phyloP scores from a whole-genome alignment of 306 rosid species.

The Pueraria montana region DNA sequence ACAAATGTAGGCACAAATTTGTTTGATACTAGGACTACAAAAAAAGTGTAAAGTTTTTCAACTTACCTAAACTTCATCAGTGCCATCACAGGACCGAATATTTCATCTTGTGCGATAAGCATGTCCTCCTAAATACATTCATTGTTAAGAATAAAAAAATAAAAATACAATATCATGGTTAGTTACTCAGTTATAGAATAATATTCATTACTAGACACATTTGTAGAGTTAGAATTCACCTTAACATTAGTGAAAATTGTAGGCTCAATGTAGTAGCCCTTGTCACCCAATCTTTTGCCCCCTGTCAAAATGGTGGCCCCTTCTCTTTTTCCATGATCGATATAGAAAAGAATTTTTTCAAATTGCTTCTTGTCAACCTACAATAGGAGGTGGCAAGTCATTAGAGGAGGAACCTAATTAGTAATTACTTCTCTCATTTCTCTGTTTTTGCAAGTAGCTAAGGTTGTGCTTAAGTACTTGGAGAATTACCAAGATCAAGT shows the following conservation, averaged over 20 bases:
- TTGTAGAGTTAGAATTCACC: constrained; percentile 56
- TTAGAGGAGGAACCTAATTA: background rate
- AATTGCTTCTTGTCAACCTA: constrained; percentile 83
- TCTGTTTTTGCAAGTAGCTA: background rate
- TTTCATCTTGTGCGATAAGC: constrained; percentile 74
- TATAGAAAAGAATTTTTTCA: constrained; percentile 72
- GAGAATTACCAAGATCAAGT: too few relatives aligned
- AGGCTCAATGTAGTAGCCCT: constrained; percentile 88
- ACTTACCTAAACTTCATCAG: constrained; percentile 85
- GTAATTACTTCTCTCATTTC: background rate
- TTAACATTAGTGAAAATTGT: constrained; percentile 82
- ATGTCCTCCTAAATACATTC: constrained; percentile 82
- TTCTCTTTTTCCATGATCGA: constrained; percentile 86
- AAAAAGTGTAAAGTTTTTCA: background rate
- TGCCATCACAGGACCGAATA: constrained; percentile 85
- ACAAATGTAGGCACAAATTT: too few relatives aligned
- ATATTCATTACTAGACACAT: too few relatives aligned
- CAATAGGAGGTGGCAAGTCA: background rate
- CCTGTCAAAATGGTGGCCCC: constrained; percentile 91
- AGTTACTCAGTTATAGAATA: too few relatives aligned
- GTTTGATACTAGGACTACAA: background rate
- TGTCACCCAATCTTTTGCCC: constrained; percentile 72
- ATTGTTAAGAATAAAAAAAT: background rate
- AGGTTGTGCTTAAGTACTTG: background rate
- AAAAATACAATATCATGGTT: background rate